Evolutionary conservation across 495 filamentous ascomycete species (phyloP), one percentile per base, ranked within the genome.

Genomic region (Patellaria atrata): DNA sequence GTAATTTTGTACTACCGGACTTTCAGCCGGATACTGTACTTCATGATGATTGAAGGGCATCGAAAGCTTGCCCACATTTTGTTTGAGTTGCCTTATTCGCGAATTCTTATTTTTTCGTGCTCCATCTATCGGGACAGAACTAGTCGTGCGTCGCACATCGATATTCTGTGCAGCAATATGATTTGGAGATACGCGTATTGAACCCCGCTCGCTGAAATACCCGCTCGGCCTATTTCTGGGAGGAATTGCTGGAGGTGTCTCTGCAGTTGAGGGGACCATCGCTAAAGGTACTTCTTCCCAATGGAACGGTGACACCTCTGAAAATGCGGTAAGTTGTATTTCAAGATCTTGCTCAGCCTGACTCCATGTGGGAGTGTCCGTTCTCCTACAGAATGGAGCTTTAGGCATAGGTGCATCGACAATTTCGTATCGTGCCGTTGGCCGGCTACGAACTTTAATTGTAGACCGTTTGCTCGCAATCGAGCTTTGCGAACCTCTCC

Each of bases 291-390:
- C 10, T n/a, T 45, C 42, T 17, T 50, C 46, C 46, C 42, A 45
- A 27, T 45, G 38, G 35, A 50, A 45, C 2, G 40, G 41, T 27
- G 38, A 38, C 14, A 38, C 34, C 21, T 51, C 45, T 1, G 44
- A 37, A 22, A 50, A 44, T 7, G 41, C 37, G 7, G 41, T 40
- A 14, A 57, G 41, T 12, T 56, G 38, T 10, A 37, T 35, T 28
- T 47, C 30, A 32, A 58, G 48, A 19, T 58, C 57, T 13, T 51
- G 32, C 30, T 54, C 53, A 1, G 57, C 55, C 38, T 60, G 45
- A 35, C 53, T 58, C 11, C 56, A 45, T 2, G 57, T 58, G 5
- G 57, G 55, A 22, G 44, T 60, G 15, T 6, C n/a, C 22, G 21
- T 28, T 27, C 9, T 24, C 27, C 8, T 21, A 20, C 4, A 26